Evolutionary conservation across 108 stramenopile genomes (phyloP).

Genomic region (Mayamaea pseudoterrestris): DNA sequence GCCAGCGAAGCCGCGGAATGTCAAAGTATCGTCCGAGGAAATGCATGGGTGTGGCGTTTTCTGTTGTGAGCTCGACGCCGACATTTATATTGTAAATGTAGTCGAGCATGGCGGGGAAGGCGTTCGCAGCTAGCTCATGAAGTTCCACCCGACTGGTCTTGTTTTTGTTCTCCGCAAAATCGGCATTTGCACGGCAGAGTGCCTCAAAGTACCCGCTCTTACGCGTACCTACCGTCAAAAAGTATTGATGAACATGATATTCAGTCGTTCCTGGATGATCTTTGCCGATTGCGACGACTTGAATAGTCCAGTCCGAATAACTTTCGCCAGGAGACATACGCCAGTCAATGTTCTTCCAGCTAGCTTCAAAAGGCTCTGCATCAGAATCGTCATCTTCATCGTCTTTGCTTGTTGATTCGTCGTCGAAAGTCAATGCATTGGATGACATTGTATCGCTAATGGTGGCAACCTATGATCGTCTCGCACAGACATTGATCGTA

Average conservation of each 20-base stretch:
- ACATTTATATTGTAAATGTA: conserved; percentile 9
- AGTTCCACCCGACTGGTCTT: neutral
- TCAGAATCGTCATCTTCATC: too few species aligned
- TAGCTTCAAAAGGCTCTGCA: too few species aligned
- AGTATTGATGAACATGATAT: conserved; percentile 24
- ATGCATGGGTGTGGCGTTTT: conserved; percentile 1
- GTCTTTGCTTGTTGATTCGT: too few species aligned
- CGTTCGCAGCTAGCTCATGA: conserved; percentile 10
- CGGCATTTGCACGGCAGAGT: conserved; percentile 10
- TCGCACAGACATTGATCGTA: too few species aligned
- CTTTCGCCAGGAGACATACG: conserved; percentile 11
- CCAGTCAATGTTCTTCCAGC: too few species aligned
- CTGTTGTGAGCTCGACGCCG: neutral
- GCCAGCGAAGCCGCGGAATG: too few species aligned
- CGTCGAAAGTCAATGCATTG: too few species aligned
- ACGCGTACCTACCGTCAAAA: conserved; percentile 20
- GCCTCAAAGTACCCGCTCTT: conserved; percentile 25
- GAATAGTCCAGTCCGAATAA: conserved; percentile 27
- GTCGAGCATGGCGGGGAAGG: conserved; percentile 23
- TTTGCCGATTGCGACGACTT: conserved; percentile 7
- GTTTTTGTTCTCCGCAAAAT: neutral
- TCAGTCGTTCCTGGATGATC: neutral
- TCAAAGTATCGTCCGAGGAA: neutral
- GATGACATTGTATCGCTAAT: too few species aligned
- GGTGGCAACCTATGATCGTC: too few species aligned